phyloP scores from a whole-genome alignment of 2,329 filamentous ascomycete genomes.

The Coniochaeta sp. region DNA sequence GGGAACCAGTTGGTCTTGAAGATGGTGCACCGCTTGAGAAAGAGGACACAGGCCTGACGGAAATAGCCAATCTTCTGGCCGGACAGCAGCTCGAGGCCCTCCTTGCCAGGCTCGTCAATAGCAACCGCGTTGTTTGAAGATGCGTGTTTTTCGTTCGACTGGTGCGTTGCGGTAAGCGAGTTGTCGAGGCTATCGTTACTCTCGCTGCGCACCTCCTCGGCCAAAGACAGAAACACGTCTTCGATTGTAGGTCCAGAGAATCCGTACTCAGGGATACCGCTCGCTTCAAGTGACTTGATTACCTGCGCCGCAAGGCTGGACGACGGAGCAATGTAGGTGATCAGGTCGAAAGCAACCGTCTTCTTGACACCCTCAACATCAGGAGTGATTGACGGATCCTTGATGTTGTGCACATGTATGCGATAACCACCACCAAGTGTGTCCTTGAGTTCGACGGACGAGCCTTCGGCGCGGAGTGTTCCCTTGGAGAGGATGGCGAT shows the following conservation, averaged over 20 bases:
- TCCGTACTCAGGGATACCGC: constrained; percentile 70
- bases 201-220: constrained; percentile 66
- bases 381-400: constrained; percentile 37
- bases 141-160: not conserved
- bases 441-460: constrained; percentile 80
- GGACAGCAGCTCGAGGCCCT: constrained; percentile 51
- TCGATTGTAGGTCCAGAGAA: constrained; percentile 87
- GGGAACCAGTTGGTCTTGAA: constrained; percentile 72
- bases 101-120: constrained; percentile 23
- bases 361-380: constrained; percentile 49
- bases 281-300: constrained; percentile 60
- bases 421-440: constrained; percentile 76
- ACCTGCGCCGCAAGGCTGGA: constrained; percentile 66
- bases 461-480: constrained; percentile 71
- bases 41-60: constrained; percentile 66
- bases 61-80: constrained; percentile 64
- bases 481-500: constrained; percentile 86
- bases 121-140: constrained; percentile 10
- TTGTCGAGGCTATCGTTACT: constrained; percentile 14
- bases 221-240: constrained; percentile 82
- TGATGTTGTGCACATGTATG: constrained; percentile 62
- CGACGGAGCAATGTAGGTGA: constrained; percentile 63
- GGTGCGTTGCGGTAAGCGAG: too few species aligned
- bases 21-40: constrained; percentile 71
- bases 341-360: constrained; percentile 60